A percentile compares a stretch with the other conserved stretches of the same genome.
These are phyloP conservation scores for Russula sp. DNA, from an alignment of 768 basidiomycete species.

Conservation along the genomic window DNA sequence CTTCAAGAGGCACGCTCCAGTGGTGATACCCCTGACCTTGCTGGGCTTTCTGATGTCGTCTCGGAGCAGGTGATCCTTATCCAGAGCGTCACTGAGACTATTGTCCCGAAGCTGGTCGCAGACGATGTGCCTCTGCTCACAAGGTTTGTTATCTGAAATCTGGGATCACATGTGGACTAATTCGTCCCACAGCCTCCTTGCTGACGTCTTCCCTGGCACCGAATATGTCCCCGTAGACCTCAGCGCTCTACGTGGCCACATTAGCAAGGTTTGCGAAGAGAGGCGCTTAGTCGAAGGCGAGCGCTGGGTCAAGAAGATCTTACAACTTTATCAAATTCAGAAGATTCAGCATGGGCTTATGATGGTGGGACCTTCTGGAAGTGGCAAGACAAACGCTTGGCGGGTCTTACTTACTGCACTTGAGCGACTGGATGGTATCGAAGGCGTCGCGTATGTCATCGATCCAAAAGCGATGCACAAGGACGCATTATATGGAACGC, in stretches of 20 bases:
- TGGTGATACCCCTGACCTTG: slow-evolving; percentile 43
- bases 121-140: slow-evolving; percentile 94
- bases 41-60: slow-evolving; percentile 62
- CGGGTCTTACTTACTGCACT: slow-evolving; percentile 87
- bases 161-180: slow-evolving; percentile 16
- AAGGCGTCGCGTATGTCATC: slow-evolving; percentile 94
- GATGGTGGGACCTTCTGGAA: slow-evolving; percentile 99
- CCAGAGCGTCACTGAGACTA: slow-evolving; percentile 97
- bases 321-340: slow-evolving; percentile 98
- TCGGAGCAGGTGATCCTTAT: slow-evolving; percentile 97
- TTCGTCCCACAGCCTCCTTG: slow-evolving; percentile 61
- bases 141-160: slow-evolving; percentile 48
- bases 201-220: slow-evolving; percentile 97
- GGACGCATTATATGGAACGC: slow-evolving; percentile 93
- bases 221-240: slow-evolving; percentile 88
- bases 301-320: slow-evolving; percentile 90
- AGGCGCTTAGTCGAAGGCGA: slow-evolving; percentile 83
- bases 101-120: slow-evolving; percentile 96
- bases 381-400: slow-evolving; percentile 97
- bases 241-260: slow-evolving; percentile 79
- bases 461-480: slow-evolving; percentile 99
- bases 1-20: slow-evolving; percentile 47
- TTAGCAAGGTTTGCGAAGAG: slow-evolving; percentile 82
- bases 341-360: slow-evolving; percentile 99
- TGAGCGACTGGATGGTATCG: slow-evolving; percentile 85